Evolutionary conservation across 495 filamentous ascomycete species (phyloP), one percentile per base, ranked within the genome.

Genomic region (Schizothecium vesticola): DNA sequence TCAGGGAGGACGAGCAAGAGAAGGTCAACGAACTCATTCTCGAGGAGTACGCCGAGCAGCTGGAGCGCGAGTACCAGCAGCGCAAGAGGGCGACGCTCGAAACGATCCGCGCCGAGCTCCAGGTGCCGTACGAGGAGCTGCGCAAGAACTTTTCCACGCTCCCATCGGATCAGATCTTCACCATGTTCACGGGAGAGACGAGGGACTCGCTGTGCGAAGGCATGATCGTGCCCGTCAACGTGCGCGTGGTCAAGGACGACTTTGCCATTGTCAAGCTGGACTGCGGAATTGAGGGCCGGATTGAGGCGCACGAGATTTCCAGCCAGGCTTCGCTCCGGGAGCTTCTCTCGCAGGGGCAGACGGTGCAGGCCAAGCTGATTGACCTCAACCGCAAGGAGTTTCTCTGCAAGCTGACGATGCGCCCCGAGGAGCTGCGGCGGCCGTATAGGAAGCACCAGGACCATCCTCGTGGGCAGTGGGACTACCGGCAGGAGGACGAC

Each of bases 181-280:
- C 92, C 59, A 97, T 97, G 92, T 88, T 97, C 58, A 97, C 95
- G 0, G 96, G 95, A 62, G 95, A 99, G 76, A 98, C 91, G 1
- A 79, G 84, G 51, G 92, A 97, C 0, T 91, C 93, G 0, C 81
- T 99, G 23, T 85, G 83, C 26, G 88, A 92, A 72, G 91, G 90
- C 65, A 97, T 98, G 94, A 91, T 97, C 63, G 88, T 98, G 12
- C 88, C 95, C 0, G 92, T 96, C 66, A 90, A 89, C 36, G 89
- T 99, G 74, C 91, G 92, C 66, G 88, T 93, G 26, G 91, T 94
- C 67, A 92, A 92, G 71, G 89, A 92, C 65, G 92, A 97, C 74
- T 95, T 96, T 74, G 89, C 96, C 68, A 93, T 97, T 74, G 93
- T 89, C 67, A 94, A 91, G 75, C 86, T 99, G 56, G 94, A 97